Evolutionary conservation across 768 basidiomycete genomes (phyloP).

Genomic region (Pleurotus tuber-regium): DNA sequence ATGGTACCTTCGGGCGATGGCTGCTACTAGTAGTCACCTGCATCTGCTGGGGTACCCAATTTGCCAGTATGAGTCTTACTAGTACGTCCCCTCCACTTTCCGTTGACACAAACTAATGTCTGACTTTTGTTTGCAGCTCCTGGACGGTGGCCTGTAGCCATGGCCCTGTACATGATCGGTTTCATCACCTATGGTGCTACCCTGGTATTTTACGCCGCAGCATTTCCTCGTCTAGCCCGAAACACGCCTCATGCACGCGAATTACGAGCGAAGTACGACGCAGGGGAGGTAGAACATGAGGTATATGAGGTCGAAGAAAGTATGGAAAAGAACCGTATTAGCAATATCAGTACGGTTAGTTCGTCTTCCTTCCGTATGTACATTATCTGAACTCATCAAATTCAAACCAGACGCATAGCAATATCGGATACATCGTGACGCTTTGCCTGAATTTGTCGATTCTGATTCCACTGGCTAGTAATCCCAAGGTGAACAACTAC

Average conservation of each 20-base stretch:
- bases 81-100: constrained; percentile 35
- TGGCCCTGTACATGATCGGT: constrained; percentile 77
- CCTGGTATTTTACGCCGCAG: constrained; percentile 75
- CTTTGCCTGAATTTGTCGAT: constrained; percentile 67
- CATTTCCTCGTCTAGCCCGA: constrained; percentile 78
- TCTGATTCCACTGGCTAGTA: constrained; percentile 55
- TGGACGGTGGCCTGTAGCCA: constrained; percentile 69
- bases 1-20: constrained; percentile 77
- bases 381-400: neutral
- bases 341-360: constrained; percentile 77
- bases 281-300: constrained; percentile 55
- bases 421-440: constrained; percentile 69
- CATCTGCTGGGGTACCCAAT: constrained; percentile 81
- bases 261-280: constrained; percentile 53
- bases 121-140: constrained; percentile 43
- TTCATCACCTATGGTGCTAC: constrained; percentile 81
- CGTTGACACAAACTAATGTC: neutral
- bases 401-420: constrained; percentile 62
- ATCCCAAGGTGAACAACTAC: constrained; percentile 74
- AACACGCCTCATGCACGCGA: constrained; percentile 65
- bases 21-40: constrained; percentile 66
- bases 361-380: neutral
- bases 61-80: constrained; percentile 71
- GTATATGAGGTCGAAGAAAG: constrained; percentile 75
- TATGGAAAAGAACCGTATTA: constrained; percentile 80